Evolutionary conservation across 176 grass and related monocot genomes (phyloP), one percentile per base, ranked within the genome.

Genomic region (Typha latifolia): DNA sequence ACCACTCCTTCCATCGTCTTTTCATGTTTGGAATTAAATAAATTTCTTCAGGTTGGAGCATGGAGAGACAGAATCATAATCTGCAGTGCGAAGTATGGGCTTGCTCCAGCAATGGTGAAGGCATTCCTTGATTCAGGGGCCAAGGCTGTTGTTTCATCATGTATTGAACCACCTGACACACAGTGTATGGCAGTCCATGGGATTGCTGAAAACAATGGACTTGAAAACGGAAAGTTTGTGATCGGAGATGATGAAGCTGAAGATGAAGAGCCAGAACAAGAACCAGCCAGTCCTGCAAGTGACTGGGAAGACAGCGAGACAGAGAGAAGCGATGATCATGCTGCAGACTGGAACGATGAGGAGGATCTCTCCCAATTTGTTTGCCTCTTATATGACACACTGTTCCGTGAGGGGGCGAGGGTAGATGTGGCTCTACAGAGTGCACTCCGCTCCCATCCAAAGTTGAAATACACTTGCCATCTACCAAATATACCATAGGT

Each of bases 31-130:
- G 37, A 43, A 69, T 72, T 64, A 6, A 66, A 66, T 66, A 69
- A 22, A 48, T 69, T 51, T 69, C 18, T 64, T 32, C 78, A 99
- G 94, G 86, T 90, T 74, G 81, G 94, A 80, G 94, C 85, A 74
- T 93, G 94, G 94, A 84, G 94, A 76, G 94, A 93, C 64, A 75
- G 89, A 76, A 93, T 99, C 62, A 81, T 99, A 64, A 78, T 93
- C 29, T 89, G 79, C 76, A 99, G 80, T 19, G 94, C 89, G 13
- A 90, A 86, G 70, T 90, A 74, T 15, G 89, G 86, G 67, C 70
- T 93, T 67, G 49, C 74, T 26, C 66, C 82, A 65, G 85, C 76
- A 52, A 66, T 99, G 18, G 68, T 89, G 18, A 99, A 99, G 82
- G 88, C 94, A 48, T 99, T 93, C 19, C 32, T 99, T 51, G 85